phyloP scores from a whole-genome alignment of 2,329 filamentous ascomycete genomes.

The Raffaelea deltoideospora region DNA sequence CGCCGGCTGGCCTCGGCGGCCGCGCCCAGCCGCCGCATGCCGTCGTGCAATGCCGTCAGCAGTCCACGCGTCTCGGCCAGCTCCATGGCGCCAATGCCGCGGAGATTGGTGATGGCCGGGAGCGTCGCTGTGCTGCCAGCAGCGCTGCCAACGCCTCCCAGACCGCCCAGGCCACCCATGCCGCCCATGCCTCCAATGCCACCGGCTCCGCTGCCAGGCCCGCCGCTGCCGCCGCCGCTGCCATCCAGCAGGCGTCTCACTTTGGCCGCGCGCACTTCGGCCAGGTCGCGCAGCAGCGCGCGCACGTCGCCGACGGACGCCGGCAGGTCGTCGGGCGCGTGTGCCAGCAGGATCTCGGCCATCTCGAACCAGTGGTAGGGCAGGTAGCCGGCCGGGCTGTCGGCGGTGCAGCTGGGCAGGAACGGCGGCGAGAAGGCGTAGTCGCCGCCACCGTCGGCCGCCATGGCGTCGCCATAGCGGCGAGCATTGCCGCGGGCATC shows the following conservation, averaged over 20 bases:
- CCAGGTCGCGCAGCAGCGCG: slow-evolving; percentile 60
- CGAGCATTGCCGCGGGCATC: slow-evolving; percentile 31
- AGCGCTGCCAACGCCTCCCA: too few relatives aligned
- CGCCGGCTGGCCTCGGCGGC: slow-evolving; percentile 63
- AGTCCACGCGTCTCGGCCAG: slow-evolving; percentile 76
- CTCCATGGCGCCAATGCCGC: slow-evolving; percentile 85
- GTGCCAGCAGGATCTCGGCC: slow-evolving; percentile 71
- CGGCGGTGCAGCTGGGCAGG: slow-evolving; percentile 56
- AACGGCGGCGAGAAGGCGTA: slow-evolving; percentile 55
- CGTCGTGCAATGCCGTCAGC: slow-evolving; percentile 74
- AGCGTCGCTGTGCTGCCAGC: too few relatives aligned
- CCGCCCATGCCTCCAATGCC: too few relatives aligned
- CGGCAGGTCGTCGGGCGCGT: slow-evolving; percentile 67
- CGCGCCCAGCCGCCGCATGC: slow-evolving; percentile 67
- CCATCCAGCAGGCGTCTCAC: slow-evolving; percentile 47
- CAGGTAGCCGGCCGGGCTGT: slow-evolving; percentile 52
- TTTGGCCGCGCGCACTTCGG: slow-evolving; percentile 83
- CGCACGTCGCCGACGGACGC: slow-evolving; percentile 56
- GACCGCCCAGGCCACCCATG: too few relatives aligned
- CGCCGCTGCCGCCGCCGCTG: slow-evolving; percentile 16
- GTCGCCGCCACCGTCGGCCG: slow-evolving; percentile 13
- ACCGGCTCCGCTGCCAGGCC: slow-evolving; percentile 36
- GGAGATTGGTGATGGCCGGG: slow-evolving; percentile 38
- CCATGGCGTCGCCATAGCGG: slow-evolving; percentile 9
- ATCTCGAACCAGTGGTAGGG: slow-evolving; percentile 96